Evolutionary conservation across 2,329 filamentous ascomycete species (phyloP), one percentile per base, ranked within the genome.

Genomic region (Keithomyces neogunnii): DNA sequence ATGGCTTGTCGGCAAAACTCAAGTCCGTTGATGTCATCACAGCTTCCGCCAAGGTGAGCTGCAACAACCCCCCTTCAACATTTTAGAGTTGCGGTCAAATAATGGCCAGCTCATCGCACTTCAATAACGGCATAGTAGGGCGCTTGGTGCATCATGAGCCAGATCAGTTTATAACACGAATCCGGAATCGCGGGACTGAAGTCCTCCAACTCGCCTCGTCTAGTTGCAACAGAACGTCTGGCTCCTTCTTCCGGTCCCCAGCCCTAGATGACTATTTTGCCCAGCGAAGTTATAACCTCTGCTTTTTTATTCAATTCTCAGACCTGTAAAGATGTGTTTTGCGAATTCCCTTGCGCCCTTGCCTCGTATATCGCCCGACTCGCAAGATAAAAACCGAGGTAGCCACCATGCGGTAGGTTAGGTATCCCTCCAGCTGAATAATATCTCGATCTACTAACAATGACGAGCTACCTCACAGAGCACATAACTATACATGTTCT

Each of bases 91-190:
- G 19, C 19, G 19, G 19, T 19, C 39, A 42, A 42, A 13, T 42
- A 6, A 42, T 42, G 39, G 13, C 5, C 26, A 28, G 6, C 5
- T 7, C 39, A 42, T n/a, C 6, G 39, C 39, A 42, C 13, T 42
- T 42, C 39, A 42, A 42, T 13, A n/a, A 42, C 13, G 39, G 13
- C 6, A 42, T 42, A 42, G 39, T 65, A 48, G 1, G 57, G 55
- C 39, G n/a, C n/a, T 28, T 6, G 5, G 39, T 42, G 39, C 39
- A 42, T n/a, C 2, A n/a, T 6, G 7, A n/a, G 26, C 39, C 7
- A 5, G 39, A 42, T 28, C 11, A 28, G n/a, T 42, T 42, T n/a
- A 13, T 42, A 6, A n/a, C 7, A 42, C 13, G n/a, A 6, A 9
- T 31, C 30, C 42, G 42, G 9, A 44, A n/a, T 7, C 42, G 42